Evolutionary conservation across 2,329 filamentous ascomycete genomes (phyloP).

Genomic region (Teratosphaeria pseudoeucalypti): DNA sequence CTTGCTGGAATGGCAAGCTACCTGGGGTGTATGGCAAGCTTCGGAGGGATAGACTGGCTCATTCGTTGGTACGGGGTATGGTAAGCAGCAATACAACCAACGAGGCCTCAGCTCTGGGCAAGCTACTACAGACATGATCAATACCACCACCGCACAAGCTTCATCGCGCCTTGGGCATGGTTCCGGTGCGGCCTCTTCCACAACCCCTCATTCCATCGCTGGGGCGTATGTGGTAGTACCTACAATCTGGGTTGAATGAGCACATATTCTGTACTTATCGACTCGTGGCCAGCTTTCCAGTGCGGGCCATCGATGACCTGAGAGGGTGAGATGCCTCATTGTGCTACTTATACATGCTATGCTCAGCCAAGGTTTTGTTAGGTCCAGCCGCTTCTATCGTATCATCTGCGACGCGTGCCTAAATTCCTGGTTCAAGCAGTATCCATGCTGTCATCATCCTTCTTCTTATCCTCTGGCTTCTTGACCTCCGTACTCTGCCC

Average conservation of each 20-base stretch:
- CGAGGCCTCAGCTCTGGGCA: background rate
- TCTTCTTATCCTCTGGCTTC: conserved; percentile 18
- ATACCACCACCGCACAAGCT: background rate
- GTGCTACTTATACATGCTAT: background rate
- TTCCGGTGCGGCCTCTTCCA: background rate
- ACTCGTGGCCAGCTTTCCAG: background rate
- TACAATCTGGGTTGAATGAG: background rate
- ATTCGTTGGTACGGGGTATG: background rate
- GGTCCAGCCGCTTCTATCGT: background rate
- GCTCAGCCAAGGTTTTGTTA: background rate
- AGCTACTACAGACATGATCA: background rate
- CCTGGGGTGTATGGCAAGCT: background rate
- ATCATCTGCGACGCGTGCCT: background rate
- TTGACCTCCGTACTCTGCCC: conserved; percentile 14
- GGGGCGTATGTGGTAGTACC: background rate
- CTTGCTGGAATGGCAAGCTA: background rate
- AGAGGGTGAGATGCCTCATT: background rate
- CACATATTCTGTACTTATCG: background rate
- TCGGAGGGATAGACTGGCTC: background rate
- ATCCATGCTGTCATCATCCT: conserved; percentile 21
- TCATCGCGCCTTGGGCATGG: background rate
- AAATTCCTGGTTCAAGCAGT: conserved; percentile 12
- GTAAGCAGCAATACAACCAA: background rate
- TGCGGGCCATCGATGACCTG: background rate
- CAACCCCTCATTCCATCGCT: background rate